Base-by-base conservation (phyloP, 2,329 filamentous ascomycete species). In the Pyrenophora graminea region DNA sequence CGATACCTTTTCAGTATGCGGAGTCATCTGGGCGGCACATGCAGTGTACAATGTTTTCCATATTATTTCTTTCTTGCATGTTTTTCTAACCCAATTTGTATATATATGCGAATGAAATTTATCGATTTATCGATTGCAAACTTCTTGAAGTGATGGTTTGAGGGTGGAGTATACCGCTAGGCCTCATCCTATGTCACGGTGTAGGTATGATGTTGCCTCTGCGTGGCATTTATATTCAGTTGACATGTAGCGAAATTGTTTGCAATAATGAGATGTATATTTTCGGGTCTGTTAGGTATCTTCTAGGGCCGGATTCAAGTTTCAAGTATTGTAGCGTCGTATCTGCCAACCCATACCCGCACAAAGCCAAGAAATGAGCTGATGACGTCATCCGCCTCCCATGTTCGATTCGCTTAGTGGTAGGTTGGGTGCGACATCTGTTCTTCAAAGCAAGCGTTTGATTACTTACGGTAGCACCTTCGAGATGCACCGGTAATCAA, bases 1-100 rank as follows among this genome's bases (percentile, higher is more conserved):
- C 66, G 68, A 71, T 71, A 71, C 68, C 68, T 60, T 70, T 68
- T 66, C 58, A 58, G 60, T 57, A 50, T 59, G 57, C 43, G 63
- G 67, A 69, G 63, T 69, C 62, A 59, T 55, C 59, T 63, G 58
- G 62, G 63, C 51, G 56, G 62, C 61, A 66, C 66, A 62, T 69
- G 67, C 62, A 66, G 54, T 68, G 62, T 66, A 63, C 45, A 54
- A 47, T 59, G 45, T 37, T 34, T 6, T 54, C 58, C 15, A 13
- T 31, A 27, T 5, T 21, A 21, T 21, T 3, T 3, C 15, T 36
- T 45, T 45, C 32, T 33, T 58, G 39, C 42, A 53, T 58, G 40
- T 45, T 57, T 51, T 51, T 45, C 38, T 47, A 45, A 40, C 45
- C 12, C 45, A 61, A 62, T 60, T 58, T 64, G 58, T 62, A 48